Evolutionary conservation across 768 basidiomycete species (phyloP).

Genomic region (Candolleomyces efflorescens): DNA sequence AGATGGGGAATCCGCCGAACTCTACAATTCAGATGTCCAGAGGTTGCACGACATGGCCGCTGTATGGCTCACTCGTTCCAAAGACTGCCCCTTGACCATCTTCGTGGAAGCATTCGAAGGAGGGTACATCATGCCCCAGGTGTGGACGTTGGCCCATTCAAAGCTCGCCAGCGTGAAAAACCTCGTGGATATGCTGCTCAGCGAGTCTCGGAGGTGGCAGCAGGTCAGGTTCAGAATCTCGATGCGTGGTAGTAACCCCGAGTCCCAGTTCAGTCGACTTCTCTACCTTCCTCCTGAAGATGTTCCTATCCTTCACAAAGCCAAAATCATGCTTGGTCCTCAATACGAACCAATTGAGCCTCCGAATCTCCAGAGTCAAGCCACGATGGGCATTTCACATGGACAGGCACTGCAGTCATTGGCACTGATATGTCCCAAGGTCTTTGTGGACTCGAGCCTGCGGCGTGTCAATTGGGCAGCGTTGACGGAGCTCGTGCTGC

Average conservation of each 20-base stretch:
- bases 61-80: background rate
- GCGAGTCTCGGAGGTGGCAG: background rate
- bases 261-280: background rate
- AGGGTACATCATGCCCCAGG: background rate
- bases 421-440: no score
- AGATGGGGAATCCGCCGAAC: background rate
- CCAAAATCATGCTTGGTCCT: background rate
- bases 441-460: no score
- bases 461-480: background rate
- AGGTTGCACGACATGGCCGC: background rate
- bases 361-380: background rate
- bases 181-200: background rate
- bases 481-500: background rate
- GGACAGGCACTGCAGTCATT: background rate
- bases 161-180: background rate
- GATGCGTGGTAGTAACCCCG: background rate
- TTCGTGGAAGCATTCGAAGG: background rate
- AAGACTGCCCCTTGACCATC: background rate
- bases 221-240: background rate
- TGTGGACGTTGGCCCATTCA: background rate
- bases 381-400: background rate
- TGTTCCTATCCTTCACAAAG: background rate
- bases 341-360: background rate
- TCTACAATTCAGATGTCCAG: background rate
- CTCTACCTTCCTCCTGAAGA: background rate